Base-by-base conservation (phyloP, 208 protist species). In the Leptomonas pyrrhocoris region DNA sequence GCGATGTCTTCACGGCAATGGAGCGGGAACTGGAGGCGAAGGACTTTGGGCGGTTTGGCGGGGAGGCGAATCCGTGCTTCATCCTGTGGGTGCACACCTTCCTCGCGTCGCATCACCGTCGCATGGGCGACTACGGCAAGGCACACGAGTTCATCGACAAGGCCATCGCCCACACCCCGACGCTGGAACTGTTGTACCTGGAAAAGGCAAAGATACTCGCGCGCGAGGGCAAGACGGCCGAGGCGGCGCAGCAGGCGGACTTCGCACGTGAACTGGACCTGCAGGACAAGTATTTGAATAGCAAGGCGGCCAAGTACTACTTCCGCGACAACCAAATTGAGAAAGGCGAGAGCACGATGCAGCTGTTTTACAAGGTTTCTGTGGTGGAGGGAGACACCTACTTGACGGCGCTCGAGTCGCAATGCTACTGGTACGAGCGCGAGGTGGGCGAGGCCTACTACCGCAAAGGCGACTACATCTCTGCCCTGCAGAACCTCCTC, bases 371-470 rank as follows among this genome's bases (percentile, higher is more conserved):
- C 86, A 92, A 87, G 56, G 36, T 74, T 19, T 73, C 69, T 25
- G 53, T 66, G 31, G 80, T 81, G 28, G 48, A 30, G 25, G 87
- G 80, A 1, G 86, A 93, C 69, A 94, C 84, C 27, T 92, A 88
- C 70, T 79, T 94, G 36, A 90, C 71, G 36, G 80, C 86, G 46
- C 78, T 92, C 23, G 97, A 99, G 38, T 99, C 98, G 80, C 97
- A 99, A 80, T 98, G 94, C 83, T 94, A 90, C 69, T 99, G 98
- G 97, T 99, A 97, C 74, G 96, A 98, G 81, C 72, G 85, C 25
- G 95, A 98, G 67, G 73, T 93, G 2, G 98, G 95, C 19, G 79
- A 96, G 58, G 79, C 87, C 13, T 98, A 88, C 76, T 89, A 85
- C 30, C 81, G 92, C 60, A 60, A 54, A 34, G 88, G 88, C 15